A percentile compares a stretch with the other conserved stretches of the same genome.
phyloP scores from a whole-genome alignment of 345 rosid species.

The Ailanthus altissimus region DNA sequence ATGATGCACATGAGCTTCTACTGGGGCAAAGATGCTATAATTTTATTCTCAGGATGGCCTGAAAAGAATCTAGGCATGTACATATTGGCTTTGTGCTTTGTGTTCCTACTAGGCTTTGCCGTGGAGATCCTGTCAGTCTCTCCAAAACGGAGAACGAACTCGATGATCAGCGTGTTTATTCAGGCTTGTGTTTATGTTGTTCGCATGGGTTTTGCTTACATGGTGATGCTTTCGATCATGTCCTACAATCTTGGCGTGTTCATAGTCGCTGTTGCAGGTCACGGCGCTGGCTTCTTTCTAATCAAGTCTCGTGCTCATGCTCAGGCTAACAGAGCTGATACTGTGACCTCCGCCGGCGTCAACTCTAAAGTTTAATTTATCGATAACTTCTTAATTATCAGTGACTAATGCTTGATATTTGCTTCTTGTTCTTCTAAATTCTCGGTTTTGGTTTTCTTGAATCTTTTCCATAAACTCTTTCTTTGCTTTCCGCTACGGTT shows the following conservation, averaged over 20 bases:
- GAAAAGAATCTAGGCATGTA: slow-evolving; percentile 31
- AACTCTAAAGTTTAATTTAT: slow-evolving; percentile 20
- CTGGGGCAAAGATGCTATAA: slow-evolving; percentile 32
- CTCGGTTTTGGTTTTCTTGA: too few species aligned
- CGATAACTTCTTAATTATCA: too few species aligned
- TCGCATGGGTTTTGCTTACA: slow-evolving; percentile 38
- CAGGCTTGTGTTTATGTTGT: slow-evolving; percentile 32
- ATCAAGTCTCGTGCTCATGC: slow-evolving; percentile 36
- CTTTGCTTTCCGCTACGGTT: too few species aligned
- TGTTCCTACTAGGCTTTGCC: slow-evolving; percentile 30
- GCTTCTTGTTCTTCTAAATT: not conserved
- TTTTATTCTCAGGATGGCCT: slow-evolving; percentile 41
- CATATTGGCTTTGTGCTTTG: slow-evolving; percentile 29
- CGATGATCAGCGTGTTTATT: not conserved
- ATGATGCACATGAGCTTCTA: slow-evolving; percentile 34
- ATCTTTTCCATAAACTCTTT: too few species aligned
- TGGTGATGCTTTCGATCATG: slow-evolving; percentile 56
- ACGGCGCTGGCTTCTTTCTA: slow-evolving; percentile 34
- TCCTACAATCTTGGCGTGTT: slow-evolving; percentile 49
- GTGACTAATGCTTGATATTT: not conserved
- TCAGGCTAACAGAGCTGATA: not conserved
- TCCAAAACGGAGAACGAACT: not conserved
- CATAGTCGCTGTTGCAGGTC: slow-evolving; percentile 42
- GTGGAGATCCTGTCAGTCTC: slow-evolving; percentile 35
- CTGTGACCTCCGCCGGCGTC: not conserved